These are phyloP conservation scores for Silene coronaria DNA, from an alignment of 179 eudicot genomes.

Conservation along the genomic window DNA sequence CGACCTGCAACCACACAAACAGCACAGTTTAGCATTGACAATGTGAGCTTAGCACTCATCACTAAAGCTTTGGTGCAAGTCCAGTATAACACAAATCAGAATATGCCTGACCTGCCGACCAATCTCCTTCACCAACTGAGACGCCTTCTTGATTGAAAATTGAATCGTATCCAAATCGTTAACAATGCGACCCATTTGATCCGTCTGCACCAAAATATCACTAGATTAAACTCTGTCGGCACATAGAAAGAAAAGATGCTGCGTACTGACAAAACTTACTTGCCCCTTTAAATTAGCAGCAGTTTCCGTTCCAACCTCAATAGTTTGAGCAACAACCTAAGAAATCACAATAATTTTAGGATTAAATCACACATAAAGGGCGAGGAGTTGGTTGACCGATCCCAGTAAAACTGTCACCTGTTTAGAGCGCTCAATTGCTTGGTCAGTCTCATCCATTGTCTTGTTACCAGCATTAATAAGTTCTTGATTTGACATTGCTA, in stretches of 20 bases:
- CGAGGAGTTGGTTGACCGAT: constrained; percentile 4
- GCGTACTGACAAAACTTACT: constrained; percentile 38
- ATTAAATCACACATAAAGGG: neutral
- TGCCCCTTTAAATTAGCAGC: constrained; percentile 87
- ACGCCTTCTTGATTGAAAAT: constrained; percentile 91
- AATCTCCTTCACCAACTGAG: constrained; percentile 95
- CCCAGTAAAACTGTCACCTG: constrained; percentile 37
- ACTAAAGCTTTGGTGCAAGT: neutral
- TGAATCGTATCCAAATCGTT: constrained; percentile 96
- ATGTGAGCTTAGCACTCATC: neutral
- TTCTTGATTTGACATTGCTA: constrained; percentile 93
- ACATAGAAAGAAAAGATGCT: neutral
- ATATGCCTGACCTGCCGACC: constrained; percentile 74
- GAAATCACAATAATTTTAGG: neutral
- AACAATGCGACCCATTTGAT: constrained; percentile 93
- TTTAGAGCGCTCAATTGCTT: constrained; percentile 95
- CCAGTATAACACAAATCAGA: neutral
- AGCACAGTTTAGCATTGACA: constrained; percentile 11
- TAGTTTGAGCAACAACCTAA: constrained; percentile 84
- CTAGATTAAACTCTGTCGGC: constrained; percentile 12
- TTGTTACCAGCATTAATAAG: constrained; percentile 72
- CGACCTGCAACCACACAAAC: constrained; percentile 53
- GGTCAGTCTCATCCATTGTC: constrained; percentile 94
- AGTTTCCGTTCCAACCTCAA: constrained; percentile 88
- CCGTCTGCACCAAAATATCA: constrained; percentile 49